phyloP scores from a whole-genome alignment of 495 filamentous ascomycete genomes.

The Terfezia boudieri region DNA sequence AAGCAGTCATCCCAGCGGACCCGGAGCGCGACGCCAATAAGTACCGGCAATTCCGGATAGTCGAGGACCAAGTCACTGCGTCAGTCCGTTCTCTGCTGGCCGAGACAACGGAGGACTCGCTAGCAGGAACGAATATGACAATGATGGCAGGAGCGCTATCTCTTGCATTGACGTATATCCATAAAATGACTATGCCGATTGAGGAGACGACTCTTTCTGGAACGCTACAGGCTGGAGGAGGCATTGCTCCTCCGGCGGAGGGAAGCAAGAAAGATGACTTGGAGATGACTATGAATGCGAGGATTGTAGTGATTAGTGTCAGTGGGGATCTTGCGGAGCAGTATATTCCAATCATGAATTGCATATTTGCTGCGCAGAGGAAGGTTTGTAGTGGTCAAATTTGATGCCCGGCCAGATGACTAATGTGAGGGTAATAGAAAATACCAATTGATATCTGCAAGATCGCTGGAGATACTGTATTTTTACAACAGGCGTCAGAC shows the following conservation, averaged over 20 bases:
- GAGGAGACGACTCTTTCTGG: slow-evolving; percentile 2
- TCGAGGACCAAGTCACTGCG: slow-evolving; percentile 53
- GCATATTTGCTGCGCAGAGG: slow-evolving; percentile 81
- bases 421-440: slow-evolving; percentile 22
- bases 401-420: background rate
- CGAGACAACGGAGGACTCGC: slow-evolving; percentile 35
- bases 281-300: slow-evolving; percentile 35
- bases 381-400: slow-evolving; percentile 4
- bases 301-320: slow-evolving; percentile 65
- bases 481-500: slow-evolving; percentile 82
- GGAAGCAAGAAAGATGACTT: slow-evolving; percentile 4
- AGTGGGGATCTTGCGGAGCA: slow-evolving; percentile 65
- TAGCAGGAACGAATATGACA: slow-evolving; percentile 38
- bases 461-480: slow-evolving; percentile 66
- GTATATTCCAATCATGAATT: slow-evolving; percentile 96
- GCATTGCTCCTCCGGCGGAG: slow-evolving; percentile 9
- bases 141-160: slow-evolving; percentile 82
- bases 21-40: slow-evolving; percentile 50
- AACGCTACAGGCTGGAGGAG: slow-evolving; percentile 2
- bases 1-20: slow-evolving; percentile 16
- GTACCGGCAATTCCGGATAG: slow-evolving; percentile 69
- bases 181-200: slow-evolving; percentile 24
- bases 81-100: slow-evolving; percentile 48
- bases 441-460: slow-evolving; percentile 84
- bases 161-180: slow-evolving; percentile 70